Conservation (phyloP, 768 basidiomycete genomes). For the Lentinula raphanica region DNA sequence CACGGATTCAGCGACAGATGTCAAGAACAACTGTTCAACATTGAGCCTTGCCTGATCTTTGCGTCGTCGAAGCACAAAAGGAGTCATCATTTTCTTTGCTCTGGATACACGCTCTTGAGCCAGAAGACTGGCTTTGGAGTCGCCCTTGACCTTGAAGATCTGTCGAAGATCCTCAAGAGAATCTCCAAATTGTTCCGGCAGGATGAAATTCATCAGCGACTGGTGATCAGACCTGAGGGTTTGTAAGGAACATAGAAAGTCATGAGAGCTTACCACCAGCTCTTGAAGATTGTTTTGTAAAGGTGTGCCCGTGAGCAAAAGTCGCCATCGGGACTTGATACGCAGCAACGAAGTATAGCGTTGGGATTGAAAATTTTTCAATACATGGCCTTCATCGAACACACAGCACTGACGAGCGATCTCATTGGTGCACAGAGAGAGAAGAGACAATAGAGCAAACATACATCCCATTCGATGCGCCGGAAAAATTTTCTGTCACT, state of each 20-base stretch:
- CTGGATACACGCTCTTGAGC: conserved; percentile 90
- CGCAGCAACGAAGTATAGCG: conserved; percentile 86
- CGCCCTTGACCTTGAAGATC: conserved; percentile 97
- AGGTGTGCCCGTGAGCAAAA: conserved; percentile 93
- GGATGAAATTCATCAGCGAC: conserved; percentile 98
- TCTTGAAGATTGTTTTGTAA: conserved; percentile 90
- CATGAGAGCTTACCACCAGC: conserved; percentile 60
- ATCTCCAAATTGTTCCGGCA: conserved; percentile 82
- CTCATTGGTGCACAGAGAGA: background rate
- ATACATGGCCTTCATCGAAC: conserved; percentile 94
- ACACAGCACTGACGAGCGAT: conserved; percentile 79
- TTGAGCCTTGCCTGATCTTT: conserved; percentile 76
- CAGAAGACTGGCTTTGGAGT: conserved; percentile 80
- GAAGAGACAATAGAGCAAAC: conserved; percentile 24
- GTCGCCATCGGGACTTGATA: conserved; percentile 82
- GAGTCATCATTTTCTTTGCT: conserved; percentile 99
- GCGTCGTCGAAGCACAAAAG: conserved; percentile 93
- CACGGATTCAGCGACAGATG: background rate
- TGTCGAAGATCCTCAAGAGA: conserved; percentile 77
- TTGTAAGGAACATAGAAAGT: background rate
- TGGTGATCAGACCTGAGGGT: conserved; percentile 26
- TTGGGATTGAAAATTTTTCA: conserved; percentile 98
- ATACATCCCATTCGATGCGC: conserved; percentile 86
- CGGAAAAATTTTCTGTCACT: conserved; percentile 92
- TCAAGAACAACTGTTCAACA: background rate